phyloP scores from a whole-genome alignment of 2,329 filamentous ascomycete species.

The Seiridium unicorne region DNA sequence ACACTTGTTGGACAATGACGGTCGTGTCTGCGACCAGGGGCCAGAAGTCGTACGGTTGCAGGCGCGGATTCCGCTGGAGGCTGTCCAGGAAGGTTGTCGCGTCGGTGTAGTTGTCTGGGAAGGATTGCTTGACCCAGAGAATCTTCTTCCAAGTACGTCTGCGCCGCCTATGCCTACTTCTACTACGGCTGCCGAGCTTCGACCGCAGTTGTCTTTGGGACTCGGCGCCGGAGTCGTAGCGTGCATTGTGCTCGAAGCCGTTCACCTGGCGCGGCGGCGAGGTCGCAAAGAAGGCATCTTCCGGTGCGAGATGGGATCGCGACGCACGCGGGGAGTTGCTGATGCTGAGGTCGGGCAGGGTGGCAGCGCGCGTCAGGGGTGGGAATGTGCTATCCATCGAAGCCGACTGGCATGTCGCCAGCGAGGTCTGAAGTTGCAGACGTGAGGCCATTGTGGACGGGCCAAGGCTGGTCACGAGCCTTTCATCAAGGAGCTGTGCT shows the following conservation, averaged over 20 bases:
- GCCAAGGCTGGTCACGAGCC: background rate
- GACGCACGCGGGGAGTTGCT: slow-evolving; percentile 42
- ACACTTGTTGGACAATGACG: slow-evolving; percentile 95
- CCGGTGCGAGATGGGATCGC: slow-evolving; percentile 72
- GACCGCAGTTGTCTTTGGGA: slow-evolving; percentile 39
- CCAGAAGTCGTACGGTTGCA: slow-evolving; percentile 98
- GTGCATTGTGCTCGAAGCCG: slow-evolving; percentile 31
- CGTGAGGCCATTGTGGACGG: background rate
- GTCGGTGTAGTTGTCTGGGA: slow-evolving; percentile 99
- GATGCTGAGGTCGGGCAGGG: slow-evolving; percentile 29
- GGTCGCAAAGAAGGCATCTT: slow-evolving; percentile 73
- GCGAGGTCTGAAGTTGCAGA: background rate
- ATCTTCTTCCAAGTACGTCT: slow-evolving; percentile 90
- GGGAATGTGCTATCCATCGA: background rate
- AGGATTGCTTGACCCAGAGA: slow-evolving; percentile 96
- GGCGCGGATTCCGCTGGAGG: slow-evolving; percentile 87
- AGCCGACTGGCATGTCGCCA: background rate
- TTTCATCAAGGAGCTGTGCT: background rate
- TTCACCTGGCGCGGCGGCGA: slow-evolving; percentile 58
- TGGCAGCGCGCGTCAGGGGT: slow-evolving; percentile 37
- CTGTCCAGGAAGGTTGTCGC: slow-evolving; percentile 95
- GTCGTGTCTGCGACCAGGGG: slow-evolving; percentile 91
- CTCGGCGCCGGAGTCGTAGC: slow-evolving; percentile 31
- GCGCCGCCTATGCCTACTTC: slow-evolving; percentile 56
- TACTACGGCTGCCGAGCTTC: slow-evolving; percentile 56